Evolutionary conservation across 2,329 filamentous ascomycete species (phyloP).

Genomic region (Aureobasidium sp.): DNA sequence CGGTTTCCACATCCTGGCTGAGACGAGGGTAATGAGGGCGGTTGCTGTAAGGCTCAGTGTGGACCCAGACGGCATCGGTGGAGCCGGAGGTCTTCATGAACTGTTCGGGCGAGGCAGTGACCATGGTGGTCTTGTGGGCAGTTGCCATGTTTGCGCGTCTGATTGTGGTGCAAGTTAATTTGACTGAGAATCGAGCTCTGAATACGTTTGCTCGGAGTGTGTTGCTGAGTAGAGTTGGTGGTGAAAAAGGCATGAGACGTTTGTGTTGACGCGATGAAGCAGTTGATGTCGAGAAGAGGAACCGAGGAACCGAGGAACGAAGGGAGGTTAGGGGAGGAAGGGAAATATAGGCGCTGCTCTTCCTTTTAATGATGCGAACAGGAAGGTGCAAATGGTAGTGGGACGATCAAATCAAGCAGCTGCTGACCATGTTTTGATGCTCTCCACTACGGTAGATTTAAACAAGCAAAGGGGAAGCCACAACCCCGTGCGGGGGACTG

Average conservation of each 20-base stretch:
- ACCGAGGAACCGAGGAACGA: background rate
- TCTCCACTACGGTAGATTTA: background rate
- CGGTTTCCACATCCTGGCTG: conserved; percentile 35
- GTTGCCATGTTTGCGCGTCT: conserved; percentile 16
- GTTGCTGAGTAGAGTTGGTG: background rate
- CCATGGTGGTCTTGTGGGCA: conserved; percentile 10
- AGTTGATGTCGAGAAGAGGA: background rate
- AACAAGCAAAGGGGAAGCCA: background rate
- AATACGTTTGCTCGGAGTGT: background rate
- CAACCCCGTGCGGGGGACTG: background rate
- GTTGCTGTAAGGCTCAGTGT: conserved; percentile 37
- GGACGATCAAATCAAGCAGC: background rate
- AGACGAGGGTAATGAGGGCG: conserved; percentile 38
- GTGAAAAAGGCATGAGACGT: conserved; percentile 3
- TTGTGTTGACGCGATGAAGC: background rate
- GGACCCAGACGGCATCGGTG: conserved; percentile 46
- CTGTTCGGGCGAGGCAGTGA: conserved; percentile 21
- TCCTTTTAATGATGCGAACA: background rate
- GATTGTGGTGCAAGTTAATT: background rate
- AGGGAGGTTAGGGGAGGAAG: background rate
- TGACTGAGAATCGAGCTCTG: background rate
- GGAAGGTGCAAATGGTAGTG: background rate
- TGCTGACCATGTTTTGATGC: background rate
- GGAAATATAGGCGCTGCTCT: background rate
- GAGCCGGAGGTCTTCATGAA: conserved; percentile 41